These are phyloP conservation scores for Exophiala bonariae DNA, from an alignment of 2,329 filamentous ascomycete species.

Conservation along the genomic window DNA sequence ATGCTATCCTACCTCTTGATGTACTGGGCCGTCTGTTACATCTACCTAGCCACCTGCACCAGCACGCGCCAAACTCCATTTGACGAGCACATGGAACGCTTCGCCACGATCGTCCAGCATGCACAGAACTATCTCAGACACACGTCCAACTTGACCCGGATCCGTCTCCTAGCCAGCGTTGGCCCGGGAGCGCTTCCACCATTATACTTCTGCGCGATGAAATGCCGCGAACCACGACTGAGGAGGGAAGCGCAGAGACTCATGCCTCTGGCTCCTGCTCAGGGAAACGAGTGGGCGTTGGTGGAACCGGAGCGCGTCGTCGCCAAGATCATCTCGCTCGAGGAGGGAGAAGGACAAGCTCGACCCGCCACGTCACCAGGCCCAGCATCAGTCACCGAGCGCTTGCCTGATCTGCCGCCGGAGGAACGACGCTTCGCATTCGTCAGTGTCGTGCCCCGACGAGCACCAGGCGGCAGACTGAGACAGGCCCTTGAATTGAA, in stretches of 20 bases:
- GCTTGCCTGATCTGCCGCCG: slow-evolving; percentile 15
- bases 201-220: slow-evolving; percentile 22
- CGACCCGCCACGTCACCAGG: too few species aligned
- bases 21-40: slow-evolving; percentile 23
- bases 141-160: not conserved
- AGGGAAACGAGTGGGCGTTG: slow-evolving; percentile 16
- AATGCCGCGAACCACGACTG: slow-evolving; percentile 19
- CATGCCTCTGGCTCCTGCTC: slow-evolving; percentile 14
- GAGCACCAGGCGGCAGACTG: slow-evolving; percentile 6
- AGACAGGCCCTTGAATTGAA: slow-evolving; percentile 19
- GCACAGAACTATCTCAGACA: slow-evolving; percentile 12
- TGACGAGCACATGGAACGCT: slow-evolving; percentile 18
- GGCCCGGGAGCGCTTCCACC: slow-evolving; percentile 17
- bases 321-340: slow-evolving; percentile 16
- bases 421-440: slow-evolving; percentile 18
- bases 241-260: slow-evolving; percentile 18
- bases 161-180: slow-evolving; percentile 4
- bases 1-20: slow-evolving; percentile 19
- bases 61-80: slow-evolving; percentile 13
- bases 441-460: slow-evolving; percentile 10
- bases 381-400: too few species aligned
- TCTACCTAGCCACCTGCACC: slow-evolving; percentile 13
- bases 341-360: slow-evolving; percentile 9
- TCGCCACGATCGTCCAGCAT: slow-evolving; percentile 17
- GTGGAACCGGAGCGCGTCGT: slow-evolving; percentile 16